These are phyloP conservation scores for Acanthochlamys bracteata DNA, from an alignment of 106 monocot species.

Conservation along the genomic window DNA sequence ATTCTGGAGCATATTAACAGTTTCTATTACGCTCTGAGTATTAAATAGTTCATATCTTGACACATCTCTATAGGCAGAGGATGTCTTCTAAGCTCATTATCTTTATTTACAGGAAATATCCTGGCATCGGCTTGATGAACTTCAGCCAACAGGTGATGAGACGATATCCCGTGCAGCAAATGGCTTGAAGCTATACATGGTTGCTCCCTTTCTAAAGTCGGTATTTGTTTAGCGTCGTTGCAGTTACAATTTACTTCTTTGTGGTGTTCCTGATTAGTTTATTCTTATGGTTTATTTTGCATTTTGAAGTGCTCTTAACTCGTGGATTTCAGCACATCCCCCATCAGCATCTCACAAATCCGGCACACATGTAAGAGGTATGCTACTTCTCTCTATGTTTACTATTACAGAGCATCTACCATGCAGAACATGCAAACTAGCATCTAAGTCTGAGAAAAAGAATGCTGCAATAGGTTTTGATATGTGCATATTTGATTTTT, in stretches of 20 bases:
- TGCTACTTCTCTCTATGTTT: not conserved
- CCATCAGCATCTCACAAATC: constrained; percentile 33
- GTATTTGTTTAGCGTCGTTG: constrained; percentile 10
- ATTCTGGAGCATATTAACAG: too few relatives aligned
- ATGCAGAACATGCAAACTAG: too few relatives aligned
- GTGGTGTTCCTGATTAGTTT: not conserved
- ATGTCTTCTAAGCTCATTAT: not conserved
- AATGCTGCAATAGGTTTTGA: too few relatives aligned
- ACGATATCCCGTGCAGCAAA: constrained; percentile 57
- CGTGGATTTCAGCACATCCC: constrained; percentile 65
- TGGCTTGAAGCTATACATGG: constrained; percentile 98
- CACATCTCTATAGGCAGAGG: not conserved
- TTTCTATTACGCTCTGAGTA: too few relatives aligned
- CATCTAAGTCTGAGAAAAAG: too few relatives aligned
- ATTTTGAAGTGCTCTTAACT: constrained; percentile 51
- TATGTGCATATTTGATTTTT: too few relatives aligned
- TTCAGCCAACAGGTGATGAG: constrained; percentile 69
- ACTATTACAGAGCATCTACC: too few relatives aligned
- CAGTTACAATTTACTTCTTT: constrained; percentile 1
- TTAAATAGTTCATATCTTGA: too few relatives aligned
- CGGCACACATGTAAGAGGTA: constrained; percentile 56
- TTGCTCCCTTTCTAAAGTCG: constrained; percentile 82
- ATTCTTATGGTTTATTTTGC: not conserved
- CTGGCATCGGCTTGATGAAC: constrained; percentile 81
- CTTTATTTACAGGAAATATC: constrained; percentile 77